Evolutionary conservation across 1,284 basidiomycete genomes (phyloP), one percentile per base, ranked within the genome.

Genomic region (Serendipita sp.): DNA sequence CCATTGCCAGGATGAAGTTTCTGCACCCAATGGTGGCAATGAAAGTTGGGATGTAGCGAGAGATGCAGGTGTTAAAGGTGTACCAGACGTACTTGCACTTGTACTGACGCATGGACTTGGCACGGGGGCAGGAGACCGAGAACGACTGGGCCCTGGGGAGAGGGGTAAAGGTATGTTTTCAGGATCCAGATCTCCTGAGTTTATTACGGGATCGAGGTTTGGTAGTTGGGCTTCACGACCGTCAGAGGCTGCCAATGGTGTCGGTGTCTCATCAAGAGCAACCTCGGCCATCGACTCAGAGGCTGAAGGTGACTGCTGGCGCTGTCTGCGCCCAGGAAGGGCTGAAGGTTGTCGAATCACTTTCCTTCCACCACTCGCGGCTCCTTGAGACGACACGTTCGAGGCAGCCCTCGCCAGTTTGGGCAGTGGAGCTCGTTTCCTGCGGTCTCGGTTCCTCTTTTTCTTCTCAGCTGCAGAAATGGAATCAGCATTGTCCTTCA

Each of bases 41-140:
- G 53, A 35, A 26, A 34, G 22, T 26, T 58, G 17, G 15, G 53
- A 30, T 22, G 34, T 32, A 58, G 53, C 53, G 15, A 58, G 15
- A 29, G 53, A 58, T n/a, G 53, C 26, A n/a, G 53, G 53, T 17
- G 53, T 58, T n/a, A 58, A 26, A n/a, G 53, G 53, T 35, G 53
- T 58, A 26, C 26, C 32, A 29, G 53, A 58, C 8, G 22, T 58
- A 26, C 53, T 58, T n/a, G 17, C 26, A 34, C 53, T 58, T 5
- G 53, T n/a, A 29, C 22, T 26, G 17, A 30, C 47, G 17, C 8
- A 49, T 10, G 34, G n/a, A 32, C 53, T 58, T 58, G 22, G 53
- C 17, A 49, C 17, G 8, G 29, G 5, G 6, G n/a, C 17, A n/a
- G 45, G 45, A n/a, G 45, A 49, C 29, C n/a, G 45, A n/a, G 45